These are phyloP conservation scores for Microbotryum scabiosae DNA, from an alignment of 1,284 basidiomycete species.

Conservation along the genomic window DNA sequence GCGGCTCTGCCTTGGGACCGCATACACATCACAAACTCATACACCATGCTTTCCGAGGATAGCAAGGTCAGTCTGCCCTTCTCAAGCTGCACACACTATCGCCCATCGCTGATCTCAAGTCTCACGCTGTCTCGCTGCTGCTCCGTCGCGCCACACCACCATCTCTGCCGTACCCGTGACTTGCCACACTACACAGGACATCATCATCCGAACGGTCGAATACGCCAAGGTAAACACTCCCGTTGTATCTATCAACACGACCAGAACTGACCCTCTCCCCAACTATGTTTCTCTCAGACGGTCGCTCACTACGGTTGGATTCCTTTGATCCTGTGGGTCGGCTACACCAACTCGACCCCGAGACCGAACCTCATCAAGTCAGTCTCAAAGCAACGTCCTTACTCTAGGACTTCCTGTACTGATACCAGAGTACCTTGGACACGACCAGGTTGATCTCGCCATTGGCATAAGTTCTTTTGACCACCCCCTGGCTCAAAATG, in stretches of 20 bases:
- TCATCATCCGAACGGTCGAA: slow-evolving; percentile 67
- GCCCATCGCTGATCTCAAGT: too few species aligned
- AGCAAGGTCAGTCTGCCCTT: slow-evolving; percentile 33
- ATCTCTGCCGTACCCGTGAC: too few species aligned
- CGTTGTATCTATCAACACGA: slow-evolving; percentile 1
- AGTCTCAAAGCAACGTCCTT: too few species aligned
- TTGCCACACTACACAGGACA: slow-evolving; percentile 52
- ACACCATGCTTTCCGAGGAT: slow-evolving; percentile 25
- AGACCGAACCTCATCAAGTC: slow-evolving; percentile 31
- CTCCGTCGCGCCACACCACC: too few species aligned
- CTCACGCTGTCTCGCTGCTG: background rate
- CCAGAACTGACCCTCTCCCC: background rate
- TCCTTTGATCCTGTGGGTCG: slow-evolving; percentile 85
- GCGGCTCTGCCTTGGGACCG: too few species aligned
- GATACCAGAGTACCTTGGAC: too few species aligned
- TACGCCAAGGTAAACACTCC: slow-evolving; percentile 58
- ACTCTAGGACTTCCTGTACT: too few species aligned
- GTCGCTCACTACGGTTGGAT: slow-evolving; percentile 87
- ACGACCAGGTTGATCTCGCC: too few species aligned
- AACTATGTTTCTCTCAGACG: slow-evolving; percentile 48
- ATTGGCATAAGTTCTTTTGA: too few species aligned
- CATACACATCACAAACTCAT: background rate
- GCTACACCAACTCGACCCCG: slow-evolving; percentile 52
- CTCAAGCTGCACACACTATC: too few species aligned
- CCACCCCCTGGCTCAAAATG: too few species aligned